Percentiles rank a stretch among this genome's conserved stretches.
Conservation (phyloP, 306 rosid genomes). For the Cucurbita moschata region DNA sequence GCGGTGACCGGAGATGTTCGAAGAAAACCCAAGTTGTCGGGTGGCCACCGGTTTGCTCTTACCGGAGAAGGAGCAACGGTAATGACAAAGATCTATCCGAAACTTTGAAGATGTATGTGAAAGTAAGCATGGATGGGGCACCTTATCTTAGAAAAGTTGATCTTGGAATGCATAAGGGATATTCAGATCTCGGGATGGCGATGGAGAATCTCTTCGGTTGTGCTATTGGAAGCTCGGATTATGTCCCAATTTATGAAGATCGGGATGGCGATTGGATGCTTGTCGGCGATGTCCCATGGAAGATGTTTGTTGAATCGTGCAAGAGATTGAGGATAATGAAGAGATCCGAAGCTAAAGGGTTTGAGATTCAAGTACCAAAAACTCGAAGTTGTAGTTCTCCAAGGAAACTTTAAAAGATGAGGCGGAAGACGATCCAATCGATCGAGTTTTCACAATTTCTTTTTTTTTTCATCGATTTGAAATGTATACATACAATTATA, state of each 20-base stretch:
- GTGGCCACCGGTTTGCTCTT: slow-evolving; percentile 95
- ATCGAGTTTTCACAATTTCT: background rate
- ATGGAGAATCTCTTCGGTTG: slow-evolving; percentile 67
- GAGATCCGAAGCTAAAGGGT: slow-evolving; percentile 10
- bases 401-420: background rate
- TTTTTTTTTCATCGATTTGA: background rate
- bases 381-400: background rate
- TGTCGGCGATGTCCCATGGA: slow-evolving; percentile 93
- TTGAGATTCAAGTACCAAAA: background rate
- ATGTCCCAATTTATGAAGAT: slow-evolving; percentile 81
- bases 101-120: slow-evolving; percentile 51
- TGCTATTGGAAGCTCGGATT: slow-evolving; percentile 43
- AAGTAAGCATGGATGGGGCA: slow-evolving; percentile 90
- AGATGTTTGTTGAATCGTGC: slow-evolving; percentile 11
- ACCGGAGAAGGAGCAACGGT: slow-evolving; percentile 44
- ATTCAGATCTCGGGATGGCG: slow-evolving; percentile 45
- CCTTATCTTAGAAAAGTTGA: slow-evolving; percentile 85
- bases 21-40: slow-evolving; percentile 49
- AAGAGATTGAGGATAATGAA: slow-evolving; percentile 13
- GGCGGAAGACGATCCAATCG: background rate
- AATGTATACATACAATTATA: background rate
- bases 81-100: slow-evolving; percentile 10
- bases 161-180: slow-evolving; percentile 34
- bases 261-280: slow-evolving; percentile 99
- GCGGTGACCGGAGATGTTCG: slow-evolving; percentile 8